A percentile compares a stretch with the other conserved stretches of the same genome.
phyloP scores from a whole-genome alignment of 495 filamentous ascomycete genomes.

The Lophiostoma macrostomum region DNA sequence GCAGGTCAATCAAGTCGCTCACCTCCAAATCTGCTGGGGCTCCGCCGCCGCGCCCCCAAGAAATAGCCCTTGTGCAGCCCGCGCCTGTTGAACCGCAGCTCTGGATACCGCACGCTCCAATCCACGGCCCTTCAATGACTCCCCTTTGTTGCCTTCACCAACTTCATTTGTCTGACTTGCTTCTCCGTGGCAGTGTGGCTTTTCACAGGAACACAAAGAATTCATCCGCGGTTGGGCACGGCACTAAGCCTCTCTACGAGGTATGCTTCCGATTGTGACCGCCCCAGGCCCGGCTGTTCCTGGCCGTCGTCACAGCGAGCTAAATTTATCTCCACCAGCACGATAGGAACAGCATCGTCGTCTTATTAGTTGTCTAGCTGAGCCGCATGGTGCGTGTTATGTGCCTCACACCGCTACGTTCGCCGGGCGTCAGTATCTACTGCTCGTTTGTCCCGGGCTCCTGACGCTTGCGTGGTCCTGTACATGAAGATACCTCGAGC shows the following conservation, averaged over 20 bases:
- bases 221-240: slow-evolving; percentile 18
- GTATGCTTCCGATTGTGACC: slow-evolving; percentile 20
- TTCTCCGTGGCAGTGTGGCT: background rate
- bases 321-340: slow-evolving; percentile 3
- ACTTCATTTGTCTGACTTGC: background rate
- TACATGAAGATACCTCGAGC: too few species aligned
- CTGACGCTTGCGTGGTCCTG: too few species aligned
- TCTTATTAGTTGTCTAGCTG: too few species aligned
- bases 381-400: too few species aligned
- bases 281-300: slow-evolving; percentile 10
- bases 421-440: too few species aligned
- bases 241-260: slow-evolving; percentile 2
- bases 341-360: slow-evolving; percentile 4
- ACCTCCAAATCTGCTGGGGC: background rate
- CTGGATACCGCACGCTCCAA: background rate
- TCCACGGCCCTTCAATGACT: too few species aligned
- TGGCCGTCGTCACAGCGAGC: slow-evolving; percentile 1
- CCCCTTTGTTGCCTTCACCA: too few species aligned
- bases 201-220: slow-evolving; percentile 11
- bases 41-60: background rate
- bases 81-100: slow-evolving; percentile 11
- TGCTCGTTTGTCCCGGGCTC: too few species aligned
- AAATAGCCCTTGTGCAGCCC: background rate
- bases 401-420: too few species aligned
- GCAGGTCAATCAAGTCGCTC: slow-evolving; percentile 17